A percentile compares a stretch with the other conserved stretches of the same genome.
Evolutionary conservation across 768 basidiomycete genomes (phyloP).

Genomic region (Ramaria rubella): DNA sequence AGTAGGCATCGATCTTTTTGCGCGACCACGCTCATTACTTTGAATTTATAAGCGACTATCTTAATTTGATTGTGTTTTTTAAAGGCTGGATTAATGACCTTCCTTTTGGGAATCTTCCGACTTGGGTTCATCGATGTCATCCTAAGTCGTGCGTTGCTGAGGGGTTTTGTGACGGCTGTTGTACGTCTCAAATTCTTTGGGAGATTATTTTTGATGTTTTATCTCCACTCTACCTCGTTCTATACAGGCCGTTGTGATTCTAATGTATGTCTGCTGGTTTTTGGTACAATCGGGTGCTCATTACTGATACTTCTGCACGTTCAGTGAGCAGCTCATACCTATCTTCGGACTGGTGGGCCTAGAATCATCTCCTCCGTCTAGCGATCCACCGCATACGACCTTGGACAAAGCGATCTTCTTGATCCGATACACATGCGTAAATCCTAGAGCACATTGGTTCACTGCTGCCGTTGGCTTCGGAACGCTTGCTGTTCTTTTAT

Average conservation of each 20-base stretch:
- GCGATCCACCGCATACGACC: conserved; percentile 43
- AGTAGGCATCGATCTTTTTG: too few species aligned
- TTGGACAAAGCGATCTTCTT: conserved; percentile 77
- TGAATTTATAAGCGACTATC: not conserved
- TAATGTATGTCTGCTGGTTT: conserved; percentile 48
- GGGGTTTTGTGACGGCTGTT: conserved; percentile 83
- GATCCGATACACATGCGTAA: conserved; percentile 42
- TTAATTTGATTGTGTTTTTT: not conserved
- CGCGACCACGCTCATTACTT: not conserved
- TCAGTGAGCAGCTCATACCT: conserved; percentile 77
- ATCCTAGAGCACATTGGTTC: conserved; percentile 45
- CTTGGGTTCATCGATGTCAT: conserved; percentile 93
- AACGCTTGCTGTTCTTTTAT: conserved; percentile 59
- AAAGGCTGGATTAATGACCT: conserved; percentile 80
- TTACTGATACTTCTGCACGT: not conserved
- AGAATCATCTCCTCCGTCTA: conserved; percentile 42
- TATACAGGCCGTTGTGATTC: conserved; percentile 61
- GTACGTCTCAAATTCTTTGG: conserved; percentile 14
- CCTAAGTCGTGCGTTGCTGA: conserved; percentile 77
- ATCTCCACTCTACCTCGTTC: not conserved
- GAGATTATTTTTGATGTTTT: not conserved
- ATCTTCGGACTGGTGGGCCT: conserved; percentile 76
- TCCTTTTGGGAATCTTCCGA: conserved; percentile 78
- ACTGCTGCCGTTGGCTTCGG: conserved; percentile 74
- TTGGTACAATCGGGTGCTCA: not conserved